Base-by-base conservation (phyloP, 2,329 filamentous ascomycete genomes). In the Aspergillus sp. region DNA sequence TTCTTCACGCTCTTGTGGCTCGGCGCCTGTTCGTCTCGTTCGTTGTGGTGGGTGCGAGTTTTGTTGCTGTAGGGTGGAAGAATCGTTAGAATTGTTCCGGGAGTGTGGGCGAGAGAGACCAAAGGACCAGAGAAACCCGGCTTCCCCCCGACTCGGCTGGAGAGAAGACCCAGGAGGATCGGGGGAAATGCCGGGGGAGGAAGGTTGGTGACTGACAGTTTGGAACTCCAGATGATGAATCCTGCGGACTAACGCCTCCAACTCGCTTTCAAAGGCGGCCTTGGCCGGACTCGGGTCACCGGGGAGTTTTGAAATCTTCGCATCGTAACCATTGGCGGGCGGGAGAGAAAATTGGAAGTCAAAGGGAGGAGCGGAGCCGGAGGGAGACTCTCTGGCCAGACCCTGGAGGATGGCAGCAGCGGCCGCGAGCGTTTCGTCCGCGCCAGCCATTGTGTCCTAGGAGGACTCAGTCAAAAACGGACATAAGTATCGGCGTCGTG, bases 151-250 rank as follows among this genome's bases (percentile, higher is more conserved):
- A 52, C 81, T 81, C 62, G 84, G 81, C 65, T 78, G 78, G 67
- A 87, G 84, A 42, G 86, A 79, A 60, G 85, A 87, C 66, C 83
- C 56, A 42, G 58, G 58, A 53, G 64, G 60, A 76, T 94, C 90
- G 70, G 87, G 91, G 45, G 91, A 90, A 9, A 90, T 94, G 67
- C 92, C 87, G 63, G 91, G 91, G 63, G 21, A 23, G 21, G 92
- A 82, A 50, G 57, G 58, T 57, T 68, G 65, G 62, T 64, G 63
- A 65, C 67, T 70, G 66, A 82, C 83, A 59, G 89, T 88, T 74
- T 88, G 88, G 62, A 85, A 84, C 78, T 97, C 92, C 62, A 97
- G 84, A 59, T 87, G 85, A 59, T 91, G 88, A 61, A 97, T 85
- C 61, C 94, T 82, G 56, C 86, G 77, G 54, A 87, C 83, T 58